Evolutionary conservation across 345 rosid genomes (phyloP), one percentile per base, ranked within the genome.

Genomic region (Moringa oleifera): DNA sequence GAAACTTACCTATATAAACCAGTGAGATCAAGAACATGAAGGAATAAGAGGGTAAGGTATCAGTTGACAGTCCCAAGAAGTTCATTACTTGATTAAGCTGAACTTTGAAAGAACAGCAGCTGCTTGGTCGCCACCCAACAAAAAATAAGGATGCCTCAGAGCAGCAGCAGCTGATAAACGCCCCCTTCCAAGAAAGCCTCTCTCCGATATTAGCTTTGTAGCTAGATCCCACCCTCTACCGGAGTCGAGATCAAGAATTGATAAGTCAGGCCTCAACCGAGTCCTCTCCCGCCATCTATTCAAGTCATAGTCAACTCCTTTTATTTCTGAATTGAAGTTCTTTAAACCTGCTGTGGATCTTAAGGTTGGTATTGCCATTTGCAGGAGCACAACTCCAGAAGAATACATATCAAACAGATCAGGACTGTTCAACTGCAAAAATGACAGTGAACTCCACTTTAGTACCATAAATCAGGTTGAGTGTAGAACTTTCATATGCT

Each of bases 211-310:
- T 33, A 93, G 83, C 74, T 84, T 90, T 1, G 86, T 86, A 55
- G 96, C 97, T 31, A 90, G 80, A 70, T 93, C 94, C 98, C 98
- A 90, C n/a, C 97, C 98, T 78, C 91, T 87, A 37, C 90, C 97
- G 0, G 90, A 86, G 63, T 93, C 98, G 1, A 93, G 87, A 66
- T 90, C 98, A 23, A 90, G 93, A 58, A 88, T 75, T 41, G 75
- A 86, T 19, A 93, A 75, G 75, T 90, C 89, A 6, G 96, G 96
- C 74, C 89, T 83, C 28, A 71, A 80, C 68, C 88, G 80, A 50
- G 92, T 90, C 66, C 31, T 57, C 64, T 78, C 75, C 67, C 90
- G 83, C 97, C 98, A 93, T 64, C 67, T 68, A 64, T 88, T 84
- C 77, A 90, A 71, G 73, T 90, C 90, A 53, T 90, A 90, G 7